Evolutionary conservation across 164 flowering plant species (phyloP).

Genomic region (Warburgia ugandensis): DNA sequence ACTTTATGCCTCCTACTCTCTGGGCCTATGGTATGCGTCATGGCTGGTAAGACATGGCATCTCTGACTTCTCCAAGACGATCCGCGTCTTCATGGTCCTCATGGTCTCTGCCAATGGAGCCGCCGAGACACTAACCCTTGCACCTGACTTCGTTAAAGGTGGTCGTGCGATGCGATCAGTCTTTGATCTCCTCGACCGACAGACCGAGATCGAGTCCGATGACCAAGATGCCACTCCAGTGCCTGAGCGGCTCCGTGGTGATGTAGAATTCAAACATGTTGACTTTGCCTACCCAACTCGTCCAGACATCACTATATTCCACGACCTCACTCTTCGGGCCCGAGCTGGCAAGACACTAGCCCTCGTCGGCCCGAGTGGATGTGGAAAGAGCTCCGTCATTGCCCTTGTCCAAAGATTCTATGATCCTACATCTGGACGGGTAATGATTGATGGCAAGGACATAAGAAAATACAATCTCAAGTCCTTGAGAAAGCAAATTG

Average conservation of each 20-base stretch:
- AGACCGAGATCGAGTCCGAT: slow-evolving; percentile 89
- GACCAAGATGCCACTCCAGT: slow-evolving; percentile 55
- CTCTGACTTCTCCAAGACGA: slow-evolving; percentile 93
- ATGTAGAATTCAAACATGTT: slow-evolving; percentile 82
- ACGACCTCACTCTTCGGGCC: slow-evolving; percentile 76
- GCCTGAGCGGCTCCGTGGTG: slow-evolving; percentile 81
- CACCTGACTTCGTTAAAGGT: slow-evolving; percentile 95
- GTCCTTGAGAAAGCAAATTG: slow-evolving; percentile 65
- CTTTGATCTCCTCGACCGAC: slow-evolving; percentile 84
- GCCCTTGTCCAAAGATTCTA: slow-evolving; percentile 77
- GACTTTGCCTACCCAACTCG: slow-evolving; percentile 90
- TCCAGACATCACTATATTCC: slow-evolving; percentile 68
- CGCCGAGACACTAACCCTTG: slow-evolving; percentile 93
- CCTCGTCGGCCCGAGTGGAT: slow-evolving; percentile 95
- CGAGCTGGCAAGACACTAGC: slow-evolving; percentile 91
- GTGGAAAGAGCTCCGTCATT: slow-evolving; percentile 90
- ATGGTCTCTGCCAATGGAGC: slow-evolving; percentile 99
- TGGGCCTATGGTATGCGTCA: slow-evolving; percentile 96
- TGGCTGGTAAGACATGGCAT: slow-evolving; percentile 97
- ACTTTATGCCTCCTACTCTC: slow-evolving; percentile 88
- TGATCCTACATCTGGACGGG: slow-evolving; percentile 84
- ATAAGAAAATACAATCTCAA: slow-evolving; percentile 79
- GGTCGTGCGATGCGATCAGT: slow-evolving; percentile 97
- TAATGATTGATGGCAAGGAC: slow-evolving; percentile 85
- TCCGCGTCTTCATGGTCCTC: slow-evolving; percentile 96